A percentile compares a stretch with the other conserved stretches of the same genome.
Conservation (phyloP, 176 grass and related monocot genomes). For the Oryza australiensis region DNA sequence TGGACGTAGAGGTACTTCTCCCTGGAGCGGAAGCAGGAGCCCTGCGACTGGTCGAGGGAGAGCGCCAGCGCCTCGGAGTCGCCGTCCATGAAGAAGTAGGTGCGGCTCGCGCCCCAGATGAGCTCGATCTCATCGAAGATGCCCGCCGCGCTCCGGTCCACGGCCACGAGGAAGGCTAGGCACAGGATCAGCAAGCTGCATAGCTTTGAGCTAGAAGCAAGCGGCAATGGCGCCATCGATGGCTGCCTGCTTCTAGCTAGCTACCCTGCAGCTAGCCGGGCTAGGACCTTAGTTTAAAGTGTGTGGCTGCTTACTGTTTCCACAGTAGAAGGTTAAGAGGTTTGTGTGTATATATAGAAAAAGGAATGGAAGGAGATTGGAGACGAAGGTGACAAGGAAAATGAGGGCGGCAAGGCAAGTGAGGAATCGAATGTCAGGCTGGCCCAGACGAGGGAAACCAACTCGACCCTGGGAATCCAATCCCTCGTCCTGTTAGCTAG, state of each 20-base stretch:
- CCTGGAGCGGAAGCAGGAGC: constrained; percentile 56
- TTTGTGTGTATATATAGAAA: constrained; percentile 19
- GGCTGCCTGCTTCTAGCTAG: not conserved
- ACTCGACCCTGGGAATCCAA: not conserved
- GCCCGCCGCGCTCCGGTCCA: not conserved
- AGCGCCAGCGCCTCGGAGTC: constrained; percentile 31
- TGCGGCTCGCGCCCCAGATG: constrained; percentile 29
- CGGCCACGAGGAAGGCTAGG: not conserved
- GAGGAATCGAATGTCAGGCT: constrained; percentile 32
- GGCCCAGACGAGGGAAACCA: not conserved
- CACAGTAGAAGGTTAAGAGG: constrained; percentile 17
- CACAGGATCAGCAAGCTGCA: not conserved
- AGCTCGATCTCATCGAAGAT: constrained; percentile 10
- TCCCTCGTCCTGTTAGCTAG: not conserved
- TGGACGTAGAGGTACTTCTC: constrained; percentile 45
- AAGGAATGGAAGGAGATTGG: not conserved
- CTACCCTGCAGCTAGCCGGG: not conserved
- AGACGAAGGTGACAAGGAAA: constrained; percentile 30
- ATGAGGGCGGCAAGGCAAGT: not conserved
- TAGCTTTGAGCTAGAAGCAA: not conserved
- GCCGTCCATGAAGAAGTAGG: constrained; percentile 49
- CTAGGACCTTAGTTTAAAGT: too few relatives aligned
- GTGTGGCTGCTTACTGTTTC: not conserved
- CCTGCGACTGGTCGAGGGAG: constrained; percentile 32
- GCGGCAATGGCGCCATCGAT: constrained; percentile 16